A percentile compares a stretch with the other conserved stretches of the same genome.
These are phyloP conservation scores for Candida tropicalis DNA, from an alignment of 1,139 yeast species.

Conservation along the genomic window DNA sequence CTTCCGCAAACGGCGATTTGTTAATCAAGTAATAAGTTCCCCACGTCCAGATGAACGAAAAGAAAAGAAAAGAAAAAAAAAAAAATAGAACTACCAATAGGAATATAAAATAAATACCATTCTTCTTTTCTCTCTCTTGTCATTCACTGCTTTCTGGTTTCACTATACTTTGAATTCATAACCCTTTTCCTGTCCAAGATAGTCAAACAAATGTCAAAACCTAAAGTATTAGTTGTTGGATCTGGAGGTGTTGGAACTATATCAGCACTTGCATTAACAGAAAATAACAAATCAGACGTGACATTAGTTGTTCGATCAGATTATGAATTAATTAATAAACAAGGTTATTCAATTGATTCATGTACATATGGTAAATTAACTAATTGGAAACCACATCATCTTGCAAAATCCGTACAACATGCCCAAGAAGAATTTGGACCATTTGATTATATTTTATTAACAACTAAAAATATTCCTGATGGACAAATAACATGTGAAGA, in stretches of 20 bases:
- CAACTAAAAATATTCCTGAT: conserved; percentile 80
- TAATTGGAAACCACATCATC: conserved; percentile 56
- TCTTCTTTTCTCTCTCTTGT: too few species aligned
- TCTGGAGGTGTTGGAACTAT: conserved; percentile 69
- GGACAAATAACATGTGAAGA: conserved; percentile 55
- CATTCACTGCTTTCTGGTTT: too few species aligned
- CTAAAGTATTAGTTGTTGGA: conserved; percentile 44
- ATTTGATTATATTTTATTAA: conserved; percentile 67
- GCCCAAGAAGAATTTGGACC: conserved; percentile 47
- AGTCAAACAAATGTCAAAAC: conserved; percentile 18
- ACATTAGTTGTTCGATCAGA: conserved; percentile 70
- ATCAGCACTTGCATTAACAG: conserved; percentile 60
- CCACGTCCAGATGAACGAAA: too few species aligned
- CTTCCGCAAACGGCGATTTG: neutral
- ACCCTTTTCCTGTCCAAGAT: too few species aligned
- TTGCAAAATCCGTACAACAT: conserved; percentile 45
- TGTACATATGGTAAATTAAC: conserved; percentile 58
- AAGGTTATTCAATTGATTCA: conserved; percentile 65
- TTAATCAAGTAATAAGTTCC: too few species aligned
- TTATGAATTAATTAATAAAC: conserved; percentile 49
- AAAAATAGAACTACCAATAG: neutral
- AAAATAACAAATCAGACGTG: conserved; percentile 49
- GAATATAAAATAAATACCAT: neutral
- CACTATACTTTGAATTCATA: too few species aligned
- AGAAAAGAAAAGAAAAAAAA: neutral